Evolutionary conservation across 306 rosid genomes (phyloP).

Genomic region (Sechiopsis laciniata): DNA sequence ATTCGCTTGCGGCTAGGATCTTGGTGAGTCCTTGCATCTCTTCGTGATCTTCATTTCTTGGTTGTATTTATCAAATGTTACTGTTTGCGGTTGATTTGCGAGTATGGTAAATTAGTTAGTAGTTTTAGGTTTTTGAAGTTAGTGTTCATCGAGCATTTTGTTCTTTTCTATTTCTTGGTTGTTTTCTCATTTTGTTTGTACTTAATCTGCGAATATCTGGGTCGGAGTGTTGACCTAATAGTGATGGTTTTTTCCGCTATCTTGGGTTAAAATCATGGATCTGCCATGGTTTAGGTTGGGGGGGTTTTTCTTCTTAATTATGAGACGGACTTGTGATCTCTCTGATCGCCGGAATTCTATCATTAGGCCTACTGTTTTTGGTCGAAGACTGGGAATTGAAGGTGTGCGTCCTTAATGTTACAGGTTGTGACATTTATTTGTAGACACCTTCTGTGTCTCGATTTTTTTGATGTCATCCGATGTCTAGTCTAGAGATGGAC

Average conservation of each 20-base stretch:
- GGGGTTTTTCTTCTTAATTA: neutral
- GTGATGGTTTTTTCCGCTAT: neutral
- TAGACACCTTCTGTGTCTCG: no score
- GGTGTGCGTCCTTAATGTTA: no score
- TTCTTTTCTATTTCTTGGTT: neutral
- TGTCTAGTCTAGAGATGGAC: no score
- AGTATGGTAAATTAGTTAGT: neutral
- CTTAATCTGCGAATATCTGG: neutral
- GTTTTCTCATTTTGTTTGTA: neutral
- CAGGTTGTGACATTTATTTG: no score
- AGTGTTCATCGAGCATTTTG: neutral
- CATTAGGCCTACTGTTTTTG: neutral
- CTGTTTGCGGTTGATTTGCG: constrained; percentile 12
- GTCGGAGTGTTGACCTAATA: neutral
- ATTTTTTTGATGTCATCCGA: no score
- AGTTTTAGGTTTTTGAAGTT: neutral
- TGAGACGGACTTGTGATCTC: neutral
- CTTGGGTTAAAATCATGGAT: neutral
- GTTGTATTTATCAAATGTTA: neutral
- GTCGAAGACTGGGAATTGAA: no score
- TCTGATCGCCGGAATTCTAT: constrained; percentile 18
- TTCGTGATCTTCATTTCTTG: constrained; percentile 11
- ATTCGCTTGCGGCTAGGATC: constrained; percentile 85
- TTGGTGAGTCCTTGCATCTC: constrained; percentile 46
- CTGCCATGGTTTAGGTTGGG: neutral